phyloP scores from a whole-genome alignment of 2,329 filamentous ascomycete species.

The Aplosporella prunicola region DNA sequence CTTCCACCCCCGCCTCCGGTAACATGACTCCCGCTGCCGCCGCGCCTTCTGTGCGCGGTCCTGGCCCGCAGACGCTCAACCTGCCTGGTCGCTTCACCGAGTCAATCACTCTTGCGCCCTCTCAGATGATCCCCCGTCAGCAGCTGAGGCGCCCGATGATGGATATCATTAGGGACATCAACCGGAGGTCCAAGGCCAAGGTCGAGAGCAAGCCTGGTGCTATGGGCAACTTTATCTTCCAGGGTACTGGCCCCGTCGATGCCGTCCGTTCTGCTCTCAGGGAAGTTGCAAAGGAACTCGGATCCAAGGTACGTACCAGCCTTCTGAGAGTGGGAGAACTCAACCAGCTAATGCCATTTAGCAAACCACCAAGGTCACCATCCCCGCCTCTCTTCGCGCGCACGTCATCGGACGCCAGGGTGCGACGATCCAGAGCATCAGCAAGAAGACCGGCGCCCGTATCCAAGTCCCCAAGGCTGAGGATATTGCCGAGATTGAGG shows the following conservation, averaged over 20 bases:
- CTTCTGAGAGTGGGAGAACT: too few species aligned
- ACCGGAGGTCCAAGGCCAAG: constrained; percentile 79
- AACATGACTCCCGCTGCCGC: constrained; percentile 39
- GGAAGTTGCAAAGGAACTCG: constrained; percentile 81
- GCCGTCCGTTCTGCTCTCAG: constrained; percentile 80
- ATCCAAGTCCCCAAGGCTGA: constrained; percentile 84
- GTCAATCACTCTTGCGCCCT: constrained; percentile 61
- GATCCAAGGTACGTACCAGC: constrained; percentile 58
- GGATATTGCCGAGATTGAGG: constrained; percentile 56
- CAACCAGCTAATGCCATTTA: too few species aligned
- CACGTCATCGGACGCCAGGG: constrained; percentile 92
- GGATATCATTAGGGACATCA: constrained; percentile 85
- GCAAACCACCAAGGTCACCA: constrained; percentile 63
- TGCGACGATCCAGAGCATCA: constrained; percentile 78
- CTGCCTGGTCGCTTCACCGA: constrained; percentile 79
- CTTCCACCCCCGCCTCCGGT: constrained; percentile 55
- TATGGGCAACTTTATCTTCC: constrained; percentile 67
- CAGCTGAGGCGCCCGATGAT: constrained; percentile 77
- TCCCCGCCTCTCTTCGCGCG: constrained; percentile 73
- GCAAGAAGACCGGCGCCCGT: constrained; percentile 79
- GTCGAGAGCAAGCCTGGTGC: constrained; percentile 68
- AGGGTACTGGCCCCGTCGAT: constrained; percentile 74
- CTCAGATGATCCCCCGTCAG: constrained; percentile 64
- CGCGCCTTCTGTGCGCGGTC: constrained; percentile 28
- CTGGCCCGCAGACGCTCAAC: constrained; percentile 51